These are phyloP conservation scores for Zygosaccharomyces rouxii DNA, from an alignment of 805 yeast genomes.

Conservation along the genomic window DNA sequence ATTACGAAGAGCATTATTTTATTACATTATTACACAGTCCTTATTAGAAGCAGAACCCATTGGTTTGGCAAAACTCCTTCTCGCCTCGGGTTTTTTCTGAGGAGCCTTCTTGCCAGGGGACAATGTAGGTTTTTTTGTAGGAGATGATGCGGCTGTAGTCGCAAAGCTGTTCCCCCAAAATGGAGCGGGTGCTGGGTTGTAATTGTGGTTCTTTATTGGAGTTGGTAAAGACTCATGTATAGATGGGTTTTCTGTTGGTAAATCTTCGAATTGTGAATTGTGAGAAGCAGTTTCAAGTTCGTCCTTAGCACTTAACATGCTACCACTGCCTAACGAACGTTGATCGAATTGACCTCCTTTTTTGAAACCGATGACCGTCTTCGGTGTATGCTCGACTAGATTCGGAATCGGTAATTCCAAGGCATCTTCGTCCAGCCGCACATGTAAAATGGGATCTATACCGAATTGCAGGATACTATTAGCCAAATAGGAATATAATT, in stretches of 20 bases:
- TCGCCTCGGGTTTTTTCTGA: not conserved
- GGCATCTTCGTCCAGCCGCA: conserved; percentile 22
- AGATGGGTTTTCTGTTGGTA: not conserved
- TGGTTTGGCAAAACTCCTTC: conserved; percentile 1
- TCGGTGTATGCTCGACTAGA: conserved; percentile 11
- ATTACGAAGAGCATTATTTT: not conserved
- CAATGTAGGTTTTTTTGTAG: not conserved
- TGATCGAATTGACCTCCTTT: not conserved
- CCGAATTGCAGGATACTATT: conserved; percentile 56
- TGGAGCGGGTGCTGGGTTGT: not conserved
- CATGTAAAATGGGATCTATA: conserved; percentile 38
- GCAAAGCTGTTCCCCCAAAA: not conserved
- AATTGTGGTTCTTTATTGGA: not conserved
- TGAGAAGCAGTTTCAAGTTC: not conserved
- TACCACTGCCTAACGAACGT: not conserved
- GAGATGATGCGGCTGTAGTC: not conserved
- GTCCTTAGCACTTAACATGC: not conserved
- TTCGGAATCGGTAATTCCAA: conserved; percentile 25
- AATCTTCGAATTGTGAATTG: not conserved
- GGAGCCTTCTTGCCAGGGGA: not conserved
- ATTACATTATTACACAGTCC: conserved; percentile 23
- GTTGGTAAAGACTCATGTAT: not conserved
- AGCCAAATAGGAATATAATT: conserved; percentile 62
- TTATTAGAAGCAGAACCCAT: conserved; percentile 6
- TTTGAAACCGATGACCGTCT: conserved; percentile 11